These are phyloP conservation scores for Aureobasidium musti DNA, from an alignment of 2,329 filamentous ascomycete species.

Conservation along the genomic window DNA sequence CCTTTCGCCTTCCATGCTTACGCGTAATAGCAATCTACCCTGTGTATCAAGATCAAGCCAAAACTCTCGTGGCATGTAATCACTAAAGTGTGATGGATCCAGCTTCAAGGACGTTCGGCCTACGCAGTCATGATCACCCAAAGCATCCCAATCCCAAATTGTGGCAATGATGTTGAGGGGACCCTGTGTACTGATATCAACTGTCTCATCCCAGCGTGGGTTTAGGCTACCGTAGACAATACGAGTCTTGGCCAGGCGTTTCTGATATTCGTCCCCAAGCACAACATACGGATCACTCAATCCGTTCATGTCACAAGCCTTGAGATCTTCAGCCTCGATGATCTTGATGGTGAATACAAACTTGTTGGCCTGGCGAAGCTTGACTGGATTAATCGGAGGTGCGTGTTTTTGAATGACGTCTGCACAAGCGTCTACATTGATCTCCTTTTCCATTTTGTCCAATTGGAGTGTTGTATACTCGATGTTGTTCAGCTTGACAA, in stretches of 20 bases:
- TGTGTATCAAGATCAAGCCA: conserved; percentile 98
- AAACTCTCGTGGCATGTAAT: conserved; percentile 93
- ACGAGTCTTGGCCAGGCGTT: conserved; percentile 90
- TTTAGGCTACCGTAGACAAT: conserved; percentile 89
- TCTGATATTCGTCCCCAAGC: conserved; percentile 95
- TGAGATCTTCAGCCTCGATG: conserved; percentile 94
- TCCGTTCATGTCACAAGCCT: conserved; percentile 95
- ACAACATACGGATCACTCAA: conserved; percentile 97
- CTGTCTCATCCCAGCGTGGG: conserved; percentile 94
- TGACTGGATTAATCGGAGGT: conserved; percentile 65
- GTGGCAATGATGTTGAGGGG: conserved; percentile 94
- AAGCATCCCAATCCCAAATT: conserved; percentile 96
- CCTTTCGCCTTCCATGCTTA: conserved; percentile 98
- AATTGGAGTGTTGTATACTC: conserved; percentile 92
- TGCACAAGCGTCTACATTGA: conserved; percentile 90
- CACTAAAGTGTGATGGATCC: conserved; percentile 95
- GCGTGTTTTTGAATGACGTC: conserved; percentile 74
- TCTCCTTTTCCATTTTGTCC: conserved; percentile 82
- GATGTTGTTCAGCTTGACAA: conserved; percentile 97
- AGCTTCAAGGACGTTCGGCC: conserved; percentile 95
- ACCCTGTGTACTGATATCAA: conserved; percentile 91
- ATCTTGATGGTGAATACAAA: conserved; percentile 99
- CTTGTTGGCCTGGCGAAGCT: conserved; percentile 68
- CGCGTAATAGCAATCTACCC: conserved; percentile 80
- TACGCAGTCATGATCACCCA: conserved; percentile 96